These are phyloP conservation scores for Centella asiatica DNA, from an alignment of 129 eudicot genomes.

Conservation along the genomic window DNA sequence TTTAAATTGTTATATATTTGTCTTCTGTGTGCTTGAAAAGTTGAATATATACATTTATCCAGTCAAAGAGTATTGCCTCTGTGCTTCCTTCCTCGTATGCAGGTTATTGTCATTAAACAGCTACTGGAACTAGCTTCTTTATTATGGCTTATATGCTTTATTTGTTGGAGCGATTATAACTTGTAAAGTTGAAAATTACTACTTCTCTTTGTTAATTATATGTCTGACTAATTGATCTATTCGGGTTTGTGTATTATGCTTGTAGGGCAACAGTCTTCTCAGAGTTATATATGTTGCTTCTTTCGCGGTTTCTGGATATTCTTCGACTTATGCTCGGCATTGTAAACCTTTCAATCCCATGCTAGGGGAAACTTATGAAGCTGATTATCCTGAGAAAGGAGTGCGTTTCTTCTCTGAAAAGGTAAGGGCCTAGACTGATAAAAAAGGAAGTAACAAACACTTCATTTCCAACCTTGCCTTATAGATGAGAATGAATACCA, in stretches of 20 bases:
- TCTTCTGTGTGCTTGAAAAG: too few species aligned
- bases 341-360: conserved; percentile 96
- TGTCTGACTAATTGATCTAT: background rate
- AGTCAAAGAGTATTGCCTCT: too few species aligned
- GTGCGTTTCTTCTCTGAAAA: conserved; percentile 83
- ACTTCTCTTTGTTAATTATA: background rate
- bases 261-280: conserved; percentile 65
- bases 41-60: too few species aligned
- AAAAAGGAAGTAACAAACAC: background rate
- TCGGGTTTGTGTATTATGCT: conserved; percentile 16
- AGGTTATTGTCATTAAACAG: too few species aligned
- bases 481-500: background rate
- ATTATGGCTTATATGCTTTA: background rate
- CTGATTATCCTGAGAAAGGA: conserved; percentile 91
- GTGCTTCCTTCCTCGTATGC: too few species aligned
- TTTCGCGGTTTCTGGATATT: conserved; percentile 93
- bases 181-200: background rate
- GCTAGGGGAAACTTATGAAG: conserved; percentile 94
- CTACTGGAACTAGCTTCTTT: too few species aligned
- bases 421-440: conserved; percentile 42
- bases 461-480: background rate
- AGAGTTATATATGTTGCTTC: conserved; percentile 83
- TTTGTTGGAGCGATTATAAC: background rate
- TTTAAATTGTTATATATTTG: too few species aligned
- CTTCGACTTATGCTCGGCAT: conserved; percentile 70